These are phyloP conservation scores for Alternaria sp. DNA, from an alignment of 2,329 filamentous ascomycete genomes.

Conservation along the genomic window DNA sequence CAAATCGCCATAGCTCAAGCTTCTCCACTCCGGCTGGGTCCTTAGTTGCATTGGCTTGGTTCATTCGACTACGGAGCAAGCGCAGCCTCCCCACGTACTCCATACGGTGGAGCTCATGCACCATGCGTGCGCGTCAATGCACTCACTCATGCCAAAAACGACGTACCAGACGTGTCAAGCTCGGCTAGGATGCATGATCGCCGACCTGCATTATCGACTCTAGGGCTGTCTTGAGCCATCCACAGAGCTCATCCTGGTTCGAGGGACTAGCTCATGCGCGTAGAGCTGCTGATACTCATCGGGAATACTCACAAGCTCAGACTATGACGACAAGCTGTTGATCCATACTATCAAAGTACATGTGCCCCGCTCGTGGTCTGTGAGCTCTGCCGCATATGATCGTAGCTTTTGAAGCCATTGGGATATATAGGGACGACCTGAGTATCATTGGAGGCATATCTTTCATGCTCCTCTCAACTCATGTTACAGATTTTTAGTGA, in stretches of 20 bases:
- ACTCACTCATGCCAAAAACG: background rate
- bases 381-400: slow-evolving; percentile 4
- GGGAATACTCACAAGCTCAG: background rate
- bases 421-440: slow-evolving; percentile 11
- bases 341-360: slow-evolving; percentile 9
- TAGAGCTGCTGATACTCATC: background rate
- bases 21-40: background rate
- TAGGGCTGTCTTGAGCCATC: background rate
- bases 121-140: slow-evolving; percentile 6
- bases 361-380: slow-evolving; percentile 23
- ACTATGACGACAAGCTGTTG: slow-evolving; percentile 8
- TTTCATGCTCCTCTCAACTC: slow-evolving; percentile 13
- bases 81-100: slow-evolving; percentile 1
- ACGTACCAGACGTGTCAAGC: background rate
- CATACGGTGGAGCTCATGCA: background rate
- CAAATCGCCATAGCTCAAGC: background rate
- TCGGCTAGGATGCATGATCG: slow-evolving; percentile 15
- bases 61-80: background rate
- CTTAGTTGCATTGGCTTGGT: background rate
- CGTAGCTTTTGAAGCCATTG: slow-evolving; percentile 3
- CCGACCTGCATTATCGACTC: slow-evolving; percentile 7
- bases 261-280: slow-evolving; percentile 13
- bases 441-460: background rate
- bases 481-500: slow-evolving; percentile 32
- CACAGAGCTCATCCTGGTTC: slow-evolving; percentile 12